Evolutionary conservation across 371 early-diverging fungal genomes (phyloP), one percentile per base, ranked within the genome.

Genomic region (Enterospora canceri): DNA sequence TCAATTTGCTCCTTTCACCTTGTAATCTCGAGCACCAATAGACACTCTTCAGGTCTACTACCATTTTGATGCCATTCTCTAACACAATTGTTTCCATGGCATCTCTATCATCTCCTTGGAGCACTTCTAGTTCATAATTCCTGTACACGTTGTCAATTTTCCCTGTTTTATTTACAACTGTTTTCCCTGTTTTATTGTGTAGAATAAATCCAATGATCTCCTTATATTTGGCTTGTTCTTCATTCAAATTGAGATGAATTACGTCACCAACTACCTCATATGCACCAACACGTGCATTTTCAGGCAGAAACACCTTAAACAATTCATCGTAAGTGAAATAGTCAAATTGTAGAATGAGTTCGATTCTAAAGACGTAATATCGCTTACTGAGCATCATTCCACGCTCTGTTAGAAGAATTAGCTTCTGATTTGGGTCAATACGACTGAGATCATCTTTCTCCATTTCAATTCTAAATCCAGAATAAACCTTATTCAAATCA

Each of bases 21-120:
- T 79, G 78, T 32, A 81, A 67, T 67, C 78, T 79, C 8, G 76
- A 76, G 51, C 76, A 72, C 79, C 79, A 81, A 58, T 81, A 81
- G 4, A 79, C 78, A 57, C 72, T 74, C 34, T 73, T 66, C 19
- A 74, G 67, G 61, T 78, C 74, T 23, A 81, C 68, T 51, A 51
- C 63, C 58, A 76, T 76, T 58, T 58, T 73, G 29, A 70, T 26
- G 4, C 62, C 70, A 58, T 76, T 76, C 69, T 81, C 79, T 51
- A 21, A 55, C 47, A 77, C 74, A 1, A 74, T 33, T 19, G 78
- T 79, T 55, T 70, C 29, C 29, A 75, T 50, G 1, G 24, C 50
- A 12, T 51, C 54, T 31, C 53, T 35, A 24, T 51, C 47, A 2
- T 67, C 67, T 2, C 78, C 79, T 33, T 65, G 76, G 24, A 81